phyloP scores from a whole-genome alignment of 2,329 filamentous ascomycete species.

The Fusarium subglutinans region DNA sequence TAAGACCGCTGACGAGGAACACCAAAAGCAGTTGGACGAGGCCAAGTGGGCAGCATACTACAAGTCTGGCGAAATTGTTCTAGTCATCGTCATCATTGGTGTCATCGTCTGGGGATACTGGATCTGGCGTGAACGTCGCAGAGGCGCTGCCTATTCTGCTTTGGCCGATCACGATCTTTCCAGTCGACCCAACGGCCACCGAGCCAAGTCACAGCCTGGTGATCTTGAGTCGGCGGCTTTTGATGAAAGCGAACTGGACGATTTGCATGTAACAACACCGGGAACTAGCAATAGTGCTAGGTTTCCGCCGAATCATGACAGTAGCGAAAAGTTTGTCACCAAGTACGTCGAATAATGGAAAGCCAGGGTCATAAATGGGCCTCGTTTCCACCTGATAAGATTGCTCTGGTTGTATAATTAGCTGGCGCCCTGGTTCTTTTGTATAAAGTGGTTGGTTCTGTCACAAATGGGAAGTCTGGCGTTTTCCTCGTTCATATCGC shows the following conservation, averaged over 20 bases:
- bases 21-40: constrained; percentile 77
- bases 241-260: constrained; percentile 72
- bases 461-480: constrained; percentile 30
- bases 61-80: constrained; percentile 84
- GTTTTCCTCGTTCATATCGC: constrained; percentile 23
- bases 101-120: constrained; percentile 79
- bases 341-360: constrained; percentile 28
- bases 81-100: constrained; percentile 81
- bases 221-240: constrained; percentile 73
- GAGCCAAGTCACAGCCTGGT: constrained; percentile 55
- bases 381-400: neutral
- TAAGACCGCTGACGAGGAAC: constrained; percentile 62
- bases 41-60: constrained; percentile 91
- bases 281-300: constrained; percentile 54
- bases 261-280: constrained; percentile 64
- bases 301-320: constrained; percentile 67
- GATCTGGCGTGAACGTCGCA: constrained; percentile 70
- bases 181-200: constrained; percentile 57
- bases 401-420: constrained; percentile 3
- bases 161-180: constrained; percentile 52
- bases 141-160: constrained; percentile 63
- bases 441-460: constrained; percentile 23
- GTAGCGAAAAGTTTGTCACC: constrained; percentile 46
- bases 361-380: neutral
- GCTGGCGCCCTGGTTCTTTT: constrained; percentile 28